Percentiles rank a stretch among this genome's conserved stretches.
Evolutionary conservation across 768 basidiomycete species (phyloP).

Genomic region (Pisolithus tinctorius): DNA sequence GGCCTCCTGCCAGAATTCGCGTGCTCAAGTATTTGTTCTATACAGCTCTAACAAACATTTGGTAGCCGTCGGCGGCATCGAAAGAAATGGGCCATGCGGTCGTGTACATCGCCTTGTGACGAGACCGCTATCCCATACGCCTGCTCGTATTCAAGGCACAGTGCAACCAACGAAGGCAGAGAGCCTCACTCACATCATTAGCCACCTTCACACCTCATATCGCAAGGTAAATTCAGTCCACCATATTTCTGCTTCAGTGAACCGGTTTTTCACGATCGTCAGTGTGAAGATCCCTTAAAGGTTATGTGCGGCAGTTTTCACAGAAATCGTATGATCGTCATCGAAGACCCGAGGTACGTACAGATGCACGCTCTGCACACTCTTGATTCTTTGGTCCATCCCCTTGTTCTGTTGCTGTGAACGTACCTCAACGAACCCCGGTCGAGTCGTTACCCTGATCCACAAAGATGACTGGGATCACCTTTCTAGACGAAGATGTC

Average conservation of each 20-base stretch:
- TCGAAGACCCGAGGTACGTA: constrained; percentile 74
- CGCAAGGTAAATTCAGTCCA: constrained; percentile 41
- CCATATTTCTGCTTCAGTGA: neutral
- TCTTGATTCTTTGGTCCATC: neutral
- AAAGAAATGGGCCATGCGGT: neutral
- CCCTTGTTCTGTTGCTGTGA: neutral
- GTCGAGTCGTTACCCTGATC: constrained; percentile 84
- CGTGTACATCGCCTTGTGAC: neutral
- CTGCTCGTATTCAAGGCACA: constrained; percentile 81
- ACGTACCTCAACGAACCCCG: constrained; percentile 53
- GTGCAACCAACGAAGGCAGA: neutral
- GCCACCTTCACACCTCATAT: constrained; percentile 78
- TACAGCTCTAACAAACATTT: constrained; percentile 1
- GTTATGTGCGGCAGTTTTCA: constrained; percentile 85
- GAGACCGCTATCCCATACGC: neutral
- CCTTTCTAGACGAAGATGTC: constrained; percentile 43
- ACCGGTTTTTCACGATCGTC: neutral
- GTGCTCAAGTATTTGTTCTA: neutral
- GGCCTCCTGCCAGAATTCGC: neutral
- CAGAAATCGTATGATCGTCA: constrained; percentile 91
- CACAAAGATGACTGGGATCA: constrained; percentile 84
- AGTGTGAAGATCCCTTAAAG: constrained; percentile 83
- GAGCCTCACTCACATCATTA: constrained; percentile 21
- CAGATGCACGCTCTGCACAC: neutral
- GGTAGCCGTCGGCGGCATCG: neutral